Evolutionary conservation across 2,329 filamentous ascomycete species (phyloP).

Genomic region (Cephalotrichum gorgonifer): DNA sequence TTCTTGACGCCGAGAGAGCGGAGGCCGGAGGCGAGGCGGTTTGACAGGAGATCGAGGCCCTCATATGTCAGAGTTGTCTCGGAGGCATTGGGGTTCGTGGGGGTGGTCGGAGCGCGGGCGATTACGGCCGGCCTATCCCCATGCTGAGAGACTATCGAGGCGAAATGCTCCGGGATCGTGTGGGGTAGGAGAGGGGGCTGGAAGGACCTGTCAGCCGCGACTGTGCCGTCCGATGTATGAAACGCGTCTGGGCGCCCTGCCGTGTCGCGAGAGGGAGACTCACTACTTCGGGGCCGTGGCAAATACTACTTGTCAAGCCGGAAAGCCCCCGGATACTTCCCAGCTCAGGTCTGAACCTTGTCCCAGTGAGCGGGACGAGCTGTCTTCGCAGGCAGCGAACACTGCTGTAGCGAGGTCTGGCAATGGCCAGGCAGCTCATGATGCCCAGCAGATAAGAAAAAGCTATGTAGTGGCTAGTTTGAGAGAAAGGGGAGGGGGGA

Average conservation of each 20-base stretch:
- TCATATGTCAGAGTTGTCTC: slow-evolving; percentile 66
- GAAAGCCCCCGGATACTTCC: not conserved
- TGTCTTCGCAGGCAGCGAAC: too few species aligned
- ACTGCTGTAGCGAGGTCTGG: too few species aligned
- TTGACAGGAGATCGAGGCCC: slow-evolving; percentile 64
- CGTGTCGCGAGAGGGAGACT: not conserved
- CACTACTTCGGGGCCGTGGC: not conserved
- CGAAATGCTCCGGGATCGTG: slow-evolving; percentile 66
- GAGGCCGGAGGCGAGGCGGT: slow-evolving; percentile 63
- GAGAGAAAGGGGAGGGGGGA: too few species aligned
- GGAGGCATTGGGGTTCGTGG: slow-evolving; percentile 29
- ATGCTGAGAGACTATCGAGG: slow-evolving; percentile 48
- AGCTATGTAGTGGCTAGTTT: too few species aligned
- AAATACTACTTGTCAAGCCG: not conserved
- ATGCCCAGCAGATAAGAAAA: too few species aligned
- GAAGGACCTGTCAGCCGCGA: too few species aligned
- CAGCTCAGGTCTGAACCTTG: not conserved
- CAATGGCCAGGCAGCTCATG: too few species aligned
- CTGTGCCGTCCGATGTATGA: not conserved
- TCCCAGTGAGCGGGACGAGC: not conserved
- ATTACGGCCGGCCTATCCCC: slow-evolving; percentile 55
- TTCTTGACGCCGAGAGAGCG: slow-evolving; percentile 62
- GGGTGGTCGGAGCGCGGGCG: slow-evolving; percentile 29
- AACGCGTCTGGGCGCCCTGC: too few species aligned
- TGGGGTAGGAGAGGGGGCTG: slow-evolving; percentile 56